Conservation (phyloP, 345 rosid species). For the Euphorbia tirucalli region DNA sequence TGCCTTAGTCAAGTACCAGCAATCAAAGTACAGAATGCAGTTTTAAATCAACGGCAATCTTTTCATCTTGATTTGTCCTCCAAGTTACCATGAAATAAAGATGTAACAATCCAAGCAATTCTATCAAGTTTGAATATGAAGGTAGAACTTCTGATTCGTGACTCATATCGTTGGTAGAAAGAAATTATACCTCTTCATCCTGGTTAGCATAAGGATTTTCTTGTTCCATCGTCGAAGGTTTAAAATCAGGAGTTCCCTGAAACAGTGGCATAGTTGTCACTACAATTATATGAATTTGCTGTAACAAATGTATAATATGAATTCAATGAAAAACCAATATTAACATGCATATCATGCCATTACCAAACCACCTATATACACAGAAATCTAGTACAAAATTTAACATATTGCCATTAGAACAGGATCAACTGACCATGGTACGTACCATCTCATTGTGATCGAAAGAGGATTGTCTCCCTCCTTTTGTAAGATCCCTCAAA, state of each 20-base stretch:
- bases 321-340: slow-evolving; percentile 2
- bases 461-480: slow-evolving; percentile 27
- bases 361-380: not conserved
- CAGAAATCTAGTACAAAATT: not conserved
- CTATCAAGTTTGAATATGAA: not conserved
- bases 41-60: slow-evolving; percentile 1
- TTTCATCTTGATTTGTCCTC: not conserved
- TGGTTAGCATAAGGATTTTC: slow-evolving; percentile 34
- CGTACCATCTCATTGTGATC: slow-evolving; percentile 43
- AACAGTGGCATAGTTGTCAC: slow-evolving; percentile 6
- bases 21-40: slow-evolving; percentile 4
- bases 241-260: slow-evolving; percentile 40
- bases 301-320: not conserved
- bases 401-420: not conserved
- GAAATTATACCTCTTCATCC: slow-evolving; percentile 37
- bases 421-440: slow-evolving; percentile 7
- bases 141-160: not conserved
- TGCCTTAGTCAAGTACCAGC: slow-evolving; percentile 10
- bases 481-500: slow-evolving; percentile 48
- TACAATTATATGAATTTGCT: slow-evolving; percentile 1
- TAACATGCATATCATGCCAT: not conserved
- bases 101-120: slow-evolving; percentile 1
- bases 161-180: not conserved
- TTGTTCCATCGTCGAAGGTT: slow-evolving; percentile 32
- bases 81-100: not conserved